Evolutionary conservation across 2,329 filamentous ascomycete genomes (phyloP).

Genomic region (Chalaropsis thielavioides): DNA sequence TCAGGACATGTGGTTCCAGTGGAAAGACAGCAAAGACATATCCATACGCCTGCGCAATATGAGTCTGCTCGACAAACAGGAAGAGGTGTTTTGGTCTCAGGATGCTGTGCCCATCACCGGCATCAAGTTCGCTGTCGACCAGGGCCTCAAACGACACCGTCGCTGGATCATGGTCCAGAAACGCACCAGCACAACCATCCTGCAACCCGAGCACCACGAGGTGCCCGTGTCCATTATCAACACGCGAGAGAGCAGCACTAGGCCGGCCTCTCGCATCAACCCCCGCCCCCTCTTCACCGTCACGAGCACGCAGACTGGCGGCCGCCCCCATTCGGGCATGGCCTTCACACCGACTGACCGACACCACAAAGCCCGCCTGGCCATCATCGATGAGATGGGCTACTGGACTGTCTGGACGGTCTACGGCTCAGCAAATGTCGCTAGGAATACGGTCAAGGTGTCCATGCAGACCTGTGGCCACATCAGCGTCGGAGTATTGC

Average conservation of each 20-base stretch:
- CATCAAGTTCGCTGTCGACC: constrained; percentile 35
- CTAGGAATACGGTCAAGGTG: constrained; percentile 25
- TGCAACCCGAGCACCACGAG: constrained; percentile 36
- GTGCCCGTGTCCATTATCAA: constrained; percentile 23
- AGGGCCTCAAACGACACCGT: constrained; percentile 24
- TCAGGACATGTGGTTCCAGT: constrained; percentile 38
- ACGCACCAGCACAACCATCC: constrained; percentile 35
- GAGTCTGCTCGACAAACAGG: constrained; percentile 31
- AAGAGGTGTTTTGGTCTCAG: constrained; percentile 39
- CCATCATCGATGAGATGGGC: constrained; percentile 49
- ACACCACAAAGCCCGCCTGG: constrained; percentile 41
- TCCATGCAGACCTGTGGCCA: constrained; percentile 30
- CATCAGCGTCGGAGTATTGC: constrained; percentile 28
- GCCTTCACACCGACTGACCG: constrained; percentile 42
- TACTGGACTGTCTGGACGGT: constrained; percentile 57
- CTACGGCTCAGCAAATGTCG: constrained; percentile 25
- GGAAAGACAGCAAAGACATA: constrained; percentile 33
- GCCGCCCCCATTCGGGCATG: constrained; percentile 44
- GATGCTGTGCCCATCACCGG: constrained; percentile 36
- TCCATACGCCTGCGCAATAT: constrained; percentile 35
- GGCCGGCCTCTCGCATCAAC: constrained; percentile 36
- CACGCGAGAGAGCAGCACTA: constrained; percentile 17
- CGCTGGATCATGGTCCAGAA: constrained; percentile 43
- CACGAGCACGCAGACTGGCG: constrained; percentile 37
- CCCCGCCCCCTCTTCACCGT: constrained; percentile 41